Conservation (phyloP, 805 yeast species). For the Yarrowia sp. region DNA sequence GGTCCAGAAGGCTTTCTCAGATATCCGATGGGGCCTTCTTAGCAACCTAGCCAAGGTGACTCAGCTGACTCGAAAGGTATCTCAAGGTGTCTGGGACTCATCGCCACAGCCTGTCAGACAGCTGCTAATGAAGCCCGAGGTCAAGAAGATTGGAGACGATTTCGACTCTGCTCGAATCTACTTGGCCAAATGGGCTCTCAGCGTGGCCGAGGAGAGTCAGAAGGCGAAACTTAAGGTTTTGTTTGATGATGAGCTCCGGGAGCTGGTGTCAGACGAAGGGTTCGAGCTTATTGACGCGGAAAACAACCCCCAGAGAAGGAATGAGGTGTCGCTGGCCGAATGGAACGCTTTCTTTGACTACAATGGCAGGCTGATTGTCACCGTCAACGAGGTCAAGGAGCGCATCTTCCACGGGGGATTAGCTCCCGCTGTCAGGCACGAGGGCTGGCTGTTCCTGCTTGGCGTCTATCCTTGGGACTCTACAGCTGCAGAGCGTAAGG, state of each 20-base stretch:
- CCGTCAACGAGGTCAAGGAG: conserved; percentile 74
- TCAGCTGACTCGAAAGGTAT: conserved; percentile 56
- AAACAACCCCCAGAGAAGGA: conserved; percentile 62
- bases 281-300: conserved; percentile 46
- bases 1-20: conserved; percentile 51
- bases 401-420: conserved; percentile 90
- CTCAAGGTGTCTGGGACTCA: conserved; percentile 56
- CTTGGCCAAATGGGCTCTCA: conserved; percentile 94
- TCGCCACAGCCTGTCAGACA: conserved; percentile 57
- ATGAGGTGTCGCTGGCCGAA: conserved; percentile 64
- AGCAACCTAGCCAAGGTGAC: conserved; percentile 81
- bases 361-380: conserved; percentile 67
- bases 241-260: conserved; percentile 37
- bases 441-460: conserved; percentile 83
- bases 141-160: conserved; percentile 75
- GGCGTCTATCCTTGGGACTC: conserved; percentile 90
- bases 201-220: conserved; percentile 88
- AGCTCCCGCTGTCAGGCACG: conserved; percentile 53
- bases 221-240: conserved; percentile 43
- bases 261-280: conserved; percentile 35
- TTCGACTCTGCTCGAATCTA: conserved; percentile 90
- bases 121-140: conserved; percentile 72
- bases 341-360: conserved; percentile 85
- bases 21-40: conserved; percentile 82
- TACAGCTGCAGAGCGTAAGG: conserved; percentile 61